These are phyloP conservation scores for Rhodotorula taiwanensis DNA, from an alignment of 768 basidiomycete species.

Conservation along the genomic window DNA sequence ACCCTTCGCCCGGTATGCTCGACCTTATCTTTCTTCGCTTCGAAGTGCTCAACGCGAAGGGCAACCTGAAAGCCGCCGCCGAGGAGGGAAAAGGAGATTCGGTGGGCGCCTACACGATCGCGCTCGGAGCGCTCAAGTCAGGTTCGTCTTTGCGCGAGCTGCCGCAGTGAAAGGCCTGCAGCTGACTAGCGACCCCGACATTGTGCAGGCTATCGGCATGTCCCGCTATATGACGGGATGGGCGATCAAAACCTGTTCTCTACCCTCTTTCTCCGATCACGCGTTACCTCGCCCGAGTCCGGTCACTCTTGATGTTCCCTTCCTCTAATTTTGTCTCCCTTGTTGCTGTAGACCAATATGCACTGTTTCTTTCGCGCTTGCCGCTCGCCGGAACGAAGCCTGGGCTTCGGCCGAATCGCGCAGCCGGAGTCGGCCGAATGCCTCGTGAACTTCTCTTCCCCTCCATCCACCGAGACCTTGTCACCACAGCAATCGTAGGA, in stretches of 20 bases:
- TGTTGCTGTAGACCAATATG: no score
- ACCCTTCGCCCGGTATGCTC: constrained; percentile 54
- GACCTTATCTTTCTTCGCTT: constrained; percentile 81
- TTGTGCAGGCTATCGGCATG: constrained; percentile 69
- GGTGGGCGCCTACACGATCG: constrained; percentile 66
- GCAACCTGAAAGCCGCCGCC: constrained; percentile 34
- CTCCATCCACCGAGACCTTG: no score
- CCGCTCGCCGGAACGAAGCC: no score
- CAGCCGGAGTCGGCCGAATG: no score
- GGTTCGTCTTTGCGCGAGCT: no score
- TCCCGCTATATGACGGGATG: constrained; percentile 81
- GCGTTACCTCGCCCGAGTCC: background rate
- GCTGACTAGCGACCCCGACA: constrained; percentile 34
- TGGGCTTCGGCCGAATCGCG: no score
- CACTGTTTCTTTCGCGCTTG: no score
- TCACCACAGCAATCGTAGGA: no score
- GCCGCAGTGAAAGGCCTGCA: background rate
- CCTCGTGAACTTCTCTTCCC: no score
- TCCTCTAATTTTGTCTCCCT: no score
- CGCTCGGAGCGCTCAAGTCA: constrained; percentile 62
- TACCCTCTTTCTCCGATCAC: constrained; percentile 65
- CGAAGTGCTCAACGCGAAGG: constrained; percentile 61
- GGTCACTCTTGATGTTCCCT: no score
- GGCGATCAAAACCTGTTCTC: constrained; percentile 85
- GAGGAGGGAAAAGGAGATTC: constrained; percentile 55